These are phyloP conservation scores for Lunasporangiospora selenospora DNA, from an alignment of 192 early-diverging fungal species.

Conservation along the genomic window DNA sequence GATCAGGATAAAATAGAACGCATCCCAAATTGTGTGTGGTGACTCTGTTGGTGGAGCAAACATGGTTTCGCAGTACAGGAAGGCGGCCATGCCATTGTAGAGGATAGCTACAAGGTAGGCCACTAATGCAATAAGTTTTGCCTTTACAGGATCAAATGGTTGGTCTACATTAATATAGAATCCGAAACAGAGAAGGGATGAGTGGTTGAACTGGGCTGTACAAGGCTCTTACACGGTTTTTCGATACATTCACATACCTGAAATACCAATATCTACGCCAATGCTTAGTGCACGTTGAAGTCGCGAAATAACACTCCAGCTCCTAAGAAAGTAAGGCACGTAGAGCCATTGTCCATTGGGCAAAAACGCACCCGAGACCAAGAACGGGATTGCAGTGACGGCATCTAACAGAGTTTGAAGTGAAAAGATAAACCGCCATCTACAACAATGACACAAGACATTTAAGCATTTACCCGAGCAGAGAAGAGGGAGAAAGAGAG, in stretches of 20 bases:
- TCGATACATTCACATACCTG: conserved; percentile 36
- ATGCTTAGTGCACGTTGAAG: conserved; percentile 64
- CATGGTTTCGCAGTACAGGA: conserved; percentile 65
- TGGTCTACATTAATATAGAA: conserved; percentile 31
- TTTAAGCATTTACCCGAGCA: conserved; percentile 13
- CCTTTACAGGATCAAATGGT: conserved; percentile 55
- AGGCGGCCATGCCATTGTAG: conserved; percentile 66
- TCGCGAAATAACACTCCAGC: conserved; percentile 60
- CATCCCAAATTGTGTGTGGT: conserved; percentile 22
- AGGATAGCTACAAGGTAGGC: conserved; percentile 58
- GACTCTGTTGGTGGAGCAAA: conserved; percentile 36
- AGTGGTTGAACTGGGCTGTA: not conserved
- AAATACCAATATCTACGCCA: conserved; percentile 54
- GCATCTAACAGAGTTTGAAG: conserved; percentile 54
- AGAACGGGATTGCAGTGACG: conserved; percentile 61
- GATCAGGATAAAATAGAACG: conserved; percentile 67
- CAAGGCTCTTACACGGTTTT: not conserved
- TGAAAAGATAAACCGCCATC: conserved; percentile 51
- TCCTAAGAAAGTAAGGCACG: conserved; percentile 70
- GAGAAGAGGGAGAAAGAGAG: not conserved
- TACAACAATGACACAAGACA: conserved; percentile 16
- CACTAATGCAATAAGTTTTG: conserved; percentile 61
- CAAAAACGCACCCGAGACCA: conserved; percentile 50
- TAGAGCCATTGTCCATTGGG: conserved; percentile 55
- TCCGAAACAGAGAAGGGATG: not conserved